Percentiles rank a stretch among this genome's conserved stretches.
Conservation (phyloP, 2,329 filamentous ascomycete species). For the Alternaria solani region DNA sequence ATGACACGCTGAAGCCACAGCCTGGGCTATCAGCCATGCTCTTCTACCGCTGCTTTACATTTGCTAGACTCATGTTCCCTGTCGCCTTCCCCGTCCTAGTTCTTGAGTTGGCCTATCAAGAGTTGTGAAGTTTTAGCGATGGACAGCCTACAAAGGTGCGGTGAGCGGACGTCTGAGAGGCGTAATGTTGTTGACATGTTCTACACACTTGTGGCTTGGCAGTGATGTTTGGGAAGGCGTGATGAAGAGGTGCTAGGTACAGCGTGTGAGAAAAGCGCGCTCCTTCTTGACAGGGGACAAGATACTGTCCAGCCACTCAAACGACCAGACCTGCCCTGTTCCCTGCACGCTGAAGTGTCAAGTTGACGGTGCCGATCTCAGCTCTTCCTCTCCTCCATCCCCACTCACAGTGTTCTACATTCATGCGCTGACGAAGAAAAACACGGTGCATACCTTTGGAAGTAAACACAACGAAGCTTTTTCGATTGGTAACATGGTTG, state of each 20-base stretch:
- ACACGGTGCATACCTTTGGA: neutral
- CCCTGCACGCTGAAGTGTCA: neutral
- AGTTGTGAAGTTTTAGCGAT: neutral
- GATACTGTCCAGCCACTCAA: neutral
- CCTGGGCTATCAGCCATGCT: neutral
- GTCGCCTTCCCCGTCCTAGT: neutral
- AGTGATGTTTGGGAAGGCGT: neutral
- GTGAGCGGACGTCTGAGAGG: neutral
- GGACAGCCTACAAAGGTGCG: neutral
- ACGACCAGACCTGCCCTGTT: neutral
- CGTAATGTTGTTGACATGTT: neutral
- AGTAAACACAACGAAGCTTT: neutral
- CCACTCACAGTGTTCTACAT: neutral
- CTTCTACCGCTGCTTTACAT: neutral
- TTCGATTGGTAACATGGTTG: neutral
- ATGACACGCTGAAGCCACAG: neutral
- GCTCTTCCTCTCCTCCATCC: neutral
- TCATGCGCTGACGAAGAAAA: neutral
- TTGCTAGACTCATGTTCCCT: neutral
- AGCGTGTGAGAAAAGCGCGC: neutral
- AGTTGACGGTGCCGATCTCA: neutral
- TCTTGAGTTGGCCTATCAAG: neutral
- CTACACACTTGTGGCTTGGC: neutral
- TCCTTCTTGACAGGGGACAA: neutral
- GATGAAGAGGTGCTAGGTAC: neutral